A percentile compares a stretch with the other conserved stretches of the same genome.
These are phyloP conservation scores for Stephania japonica DNA, from an alignment of 164 flowering plant genomes.

Conservation along the genomic window DNA sequence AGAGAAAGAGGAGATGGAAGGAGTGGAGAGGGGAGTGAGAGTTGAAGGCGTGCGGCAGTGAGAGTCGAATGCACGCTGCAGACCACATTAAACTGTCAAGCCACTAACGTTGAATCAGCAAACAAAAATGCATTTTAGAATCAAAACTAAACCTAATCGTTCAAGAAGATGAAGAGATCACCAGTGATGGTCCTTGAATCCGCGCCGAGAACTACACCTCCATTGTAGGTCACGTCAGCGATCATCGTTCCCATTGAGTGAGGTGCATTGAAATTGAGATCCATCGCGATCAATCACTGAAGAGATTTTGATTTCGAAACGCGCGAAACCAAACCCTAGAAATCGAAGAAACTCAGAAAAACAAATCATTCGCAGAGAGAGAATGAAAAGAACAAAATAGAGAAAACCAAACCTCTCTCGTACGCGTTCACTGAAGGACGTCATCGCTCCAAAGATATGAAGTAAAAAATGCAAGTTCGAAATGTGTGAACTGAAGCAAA, in stretches of 20 bases:
- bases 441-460: too few species aligned
- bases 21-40: too few species aligned
- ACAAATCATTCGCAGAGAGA: not conserved
- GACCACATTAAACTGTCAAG: too few species aligned
- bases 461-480: too few species aligned
- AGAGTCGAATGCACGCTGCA: too few species aligned
- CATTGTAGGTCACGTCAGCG: slow-evolving; percentile 74
- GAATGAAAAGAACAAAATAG: too few species aligned
- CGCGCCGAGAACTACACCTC: slow-evolving; percentile 86
- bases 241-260: slow-evolving; percentile 91
- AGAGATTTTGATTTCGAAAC: too few species aligned
- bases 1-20: too few species aligned
- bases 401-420: too few species aligned
- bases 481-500: too few species aligned
- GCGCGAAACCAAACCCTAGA: slow-evolving; percentile 8
- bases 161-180: slow-evolving; percentile 7
- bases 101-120: not conserved
- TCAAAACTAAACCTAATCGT: not conserved
- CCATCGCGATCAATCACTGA: slow-evolving; percentile 20
- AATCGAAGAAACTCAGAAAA: not conserved
- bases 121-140: not conserved
- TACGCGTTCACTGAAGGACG: too few species aligned
- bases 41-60: too few species aligned
- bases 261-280: slow-evolving; percentile 40
- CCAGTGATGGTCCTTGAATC: slow-evolving; percentile 94